phyloP scores from a whole-genome alignment of 1,284 basidiomycete genomes.

The Puccinia novopanici region DNA sequence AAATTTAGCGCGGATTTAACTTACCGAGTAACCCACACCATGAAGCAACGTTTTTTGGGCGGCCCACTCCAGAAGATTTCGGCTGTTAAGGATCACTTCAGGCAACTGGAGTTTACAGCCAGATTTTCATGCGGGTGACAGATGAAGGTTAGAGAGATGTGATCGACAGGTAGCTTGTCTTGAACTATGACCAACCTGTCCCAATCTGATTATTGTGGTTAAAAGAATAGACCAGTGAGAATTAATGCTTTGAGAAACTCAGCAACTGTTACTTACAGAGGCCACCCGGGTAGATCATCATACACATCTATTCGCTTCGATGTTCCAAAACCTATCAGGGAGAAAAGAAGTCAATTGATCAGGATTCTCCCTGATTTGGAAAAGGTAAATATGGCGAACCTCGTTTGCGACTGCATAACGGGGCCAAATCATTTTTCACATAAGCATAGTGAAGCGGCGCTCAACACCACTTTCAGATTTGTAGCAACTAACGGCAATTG shows the following conservation, averaged over 20 bases:
- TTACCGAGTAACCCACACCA: slow-evolving; percentile 38
- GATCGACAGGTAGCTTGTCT: not conserved
- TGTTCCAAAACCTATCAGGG: slow-evolving; percentile 42
- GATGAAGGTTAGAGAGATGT: not conserved
- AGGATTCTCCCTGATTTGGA: not conserved
- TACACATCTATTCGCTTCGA: slow-evolving; percentile 43
- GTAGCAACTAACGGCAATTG: not conserved
- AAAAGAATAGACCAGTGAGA: not conserved
- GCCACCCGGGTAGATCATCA: slow-evolving; percentile 49
- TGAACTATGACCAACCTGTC: slow-evolving; percentile 34
- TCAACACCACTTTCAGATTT: not conserved
- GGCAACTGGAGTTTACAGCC: slow-evolving; percentile 23
- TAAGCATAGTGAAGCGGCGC: not conserved
- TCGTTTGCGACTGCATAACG: slow-evolving; percentile 34
- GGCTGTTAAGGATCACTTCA: slow-evolving; percentile 44
- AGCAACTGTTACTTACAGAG: slow-evolving; percentile 32
- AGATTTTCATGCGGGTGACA: not conserved
- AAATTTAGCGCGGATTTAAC: not conserved
- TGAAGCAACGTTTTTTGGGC: slow-evolving; percentile 18
- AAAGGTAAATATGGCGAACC: slow-evolving; percentile 8
- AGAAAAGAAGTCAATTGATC: not conserved
- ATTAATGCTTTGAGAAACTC: not conserved
- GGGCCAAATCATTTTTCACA: not conserved
- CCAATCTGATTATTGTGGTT: slow-evolving; percentile 4
- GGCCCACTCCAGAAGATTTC: slow-evolving; percentile 45